Evolutionary conservation across 176 grass and related monocot species (phyloP), one percentile per base, ranked within the genome.

Genomic region (Melocanna baccifera): DNA sequence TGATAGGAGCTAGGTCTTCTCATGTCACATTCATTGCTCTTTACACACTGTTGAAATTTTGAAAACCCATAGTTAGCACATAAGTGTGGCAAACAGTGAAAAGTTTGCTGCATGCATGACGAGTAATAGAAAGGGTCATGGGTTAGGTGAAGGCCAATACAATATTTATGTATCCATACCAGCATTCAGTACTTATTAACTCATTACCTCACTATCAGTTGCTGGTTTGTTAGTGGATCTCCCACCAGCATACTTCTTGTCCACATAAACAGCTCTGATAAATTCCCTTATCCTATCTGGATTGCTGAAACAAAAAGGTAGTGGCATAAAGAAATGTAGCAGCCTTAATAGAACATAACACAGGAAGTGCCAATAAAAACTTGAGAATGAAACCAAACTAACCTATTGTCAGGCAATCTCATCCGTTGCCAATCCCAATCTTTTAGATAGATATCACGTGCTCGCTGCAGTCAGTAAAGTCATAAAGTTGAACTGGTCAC

Each of bases 371-470:
- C 43, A 22, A 63, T 48, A 76, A 36, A 43, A 84, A 79, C 20
- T 34, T 75, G 13, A 20, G 42, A 83, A 58, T 32, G 59, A 53
- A 65, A 73, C 18, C 13, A 48, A 83, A 76, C 84, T 88, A 42
- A 99, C 96, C 86, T 99, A 66, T 87, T 99, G 78, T 86, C 73
- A 73, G 96, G 93, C 85, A 99, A 87, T 80, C 93, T 92, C 96
- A 99, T 99, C 62, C 86, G 87, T 70, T 94, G 93, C 89, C 94
- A 96, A 69, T 99, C 93, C 96, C 96, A 99, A 72, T 92, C 88
- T 73, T 94, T 96, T 58, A 99, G 79, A 84, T 90, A 94, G 29
- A 92, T 89, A 75, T 99, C 93, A 50, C 96, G 86, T n/a, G 93
- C 91, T 74, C 90, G 86, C 96, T 99, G 84, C 71, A 78, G 18